A percentile compares a stretch with the other conserved stretches of the same genome.
These are phyloP conservation scores for Physcomitrellopsis africana DNA, from an alignment of 225 moss, liverwort and hornwort genomes.

Conservation along the genomic window DNA sequence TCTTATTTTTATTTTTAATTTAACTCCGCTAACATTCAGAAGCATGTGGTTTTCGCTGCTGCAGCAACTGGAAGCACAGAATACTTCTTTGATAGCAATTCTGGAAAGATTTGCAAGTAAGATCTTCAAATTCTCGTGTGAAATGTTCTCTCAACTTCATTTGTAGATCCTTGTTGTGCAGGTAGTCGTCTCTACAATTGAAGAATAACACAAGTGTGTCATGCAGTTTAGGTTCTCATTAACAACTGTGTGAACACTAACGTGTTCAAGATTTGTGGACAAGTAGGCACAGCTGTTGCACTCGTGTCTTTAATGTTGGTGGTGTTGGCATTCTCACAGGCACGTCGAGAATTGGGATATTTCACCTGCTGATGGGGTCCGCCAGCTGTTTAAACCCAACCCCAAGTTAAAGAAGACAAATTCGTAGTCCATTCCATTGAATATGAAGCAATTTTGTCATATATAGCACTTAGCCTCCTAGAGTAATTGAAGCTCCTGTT, in stretches of 20 bases:
- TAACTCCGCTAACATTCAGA: background rate
- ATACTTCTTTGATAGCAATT: conserved; percentile 79
- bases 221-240: background rate
- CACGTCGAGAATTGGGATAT: conserved; percentile 97
- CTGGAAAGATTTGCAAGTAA: conserved; percentile 92
- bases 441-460: conserved; percentile 25
- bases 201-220: background rate
- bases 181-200: background rate
- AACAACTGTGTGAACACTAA: too few species aligned
- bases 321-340: conserved; percentile 44
- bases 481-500: conserved; percentile 9
- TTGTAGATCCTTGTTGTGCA: background rate
- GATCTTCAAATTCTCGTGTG: conserved; percentile 20
- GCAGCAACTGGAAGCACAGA: conserved; percentile 97
- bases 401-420: conserved; percentile 47
- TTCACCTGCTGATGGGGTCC: conserved; percentile 87
- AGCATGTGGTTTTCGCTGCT: conserved; percentile 24
- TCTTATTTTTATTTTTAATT: too few species aligned
- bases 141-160: background rate
- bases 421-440: background rate
- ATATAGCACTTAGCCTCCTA: conserved; percentile 15
- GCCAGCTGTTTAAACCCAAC: conserved; percentile 90
- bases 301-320: conserved; percentile 14
- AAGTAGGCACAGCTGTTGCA: background rate
- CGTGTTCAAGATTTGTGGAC: background rate